Base-by-base conservation (phyloP, 352 stramenopile species). In the Phytophthora cryptogea region DNA sequence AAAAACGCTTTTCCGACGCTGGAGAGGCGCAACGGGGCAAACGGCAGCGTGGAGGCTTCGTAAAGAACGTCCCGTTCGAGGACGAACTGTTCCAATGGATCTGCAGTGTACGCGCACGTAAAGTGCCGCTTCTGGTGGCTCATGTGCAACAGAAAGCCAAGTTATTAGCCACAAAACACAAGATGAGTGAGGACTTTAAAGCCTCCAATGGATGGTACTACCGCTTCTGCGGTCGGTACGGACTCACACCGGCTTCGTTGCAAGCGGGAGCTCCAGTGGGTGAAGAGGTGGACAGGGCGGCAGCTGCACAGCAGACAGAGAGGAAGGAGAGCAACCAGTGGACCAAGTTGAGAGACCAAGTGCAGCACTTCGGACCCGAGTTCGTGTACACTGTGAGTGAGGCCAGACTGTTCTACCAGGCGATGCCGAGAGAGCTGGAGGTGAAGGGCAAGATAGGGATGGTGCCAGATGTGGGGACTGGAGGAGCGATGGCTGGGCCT, bases 171-270 rank as follows among this genome's bases (percentile, higher is more conserved):
- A 48, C 57, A 7, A 50, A 73, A 20, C 72, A 84, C 70, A 60
- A 65, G 33, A 70, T 74, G 63, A 74, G 70, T 44, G 70, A 77
- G 20, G 50, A 52, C 17, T 86, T 84, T 40, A 83, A 82, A 46
- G 82, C 82, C 2, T 91, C 79, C 6, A 89, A 89, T 42, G 82
- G 82, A 4, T 91, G 82, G 82, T 91, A 91, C 59, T 89, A 89
- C 47, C 80, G 82, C 47, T 91, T 91, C 55, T 88, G 78, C 41
- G 66, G 73, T 11, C 78, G 82, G n/a, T 89, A 86, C 30, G 77
- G 80, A 8, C 68, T 89, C 48, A 72, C 74, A 3, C 67, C 69
- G 2, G 62, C 68, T 3, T 70, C 71, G 7, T 42, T 87, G 10
- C 49, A 71, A 46, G 30, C 54, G 7, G 65, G 51, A 35, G 17